Evolutionary conservation across 2,329 filamentous ascomycete genomes (phyloP).

Genomic region (Emmonsiellopsis sp.): DNA sequence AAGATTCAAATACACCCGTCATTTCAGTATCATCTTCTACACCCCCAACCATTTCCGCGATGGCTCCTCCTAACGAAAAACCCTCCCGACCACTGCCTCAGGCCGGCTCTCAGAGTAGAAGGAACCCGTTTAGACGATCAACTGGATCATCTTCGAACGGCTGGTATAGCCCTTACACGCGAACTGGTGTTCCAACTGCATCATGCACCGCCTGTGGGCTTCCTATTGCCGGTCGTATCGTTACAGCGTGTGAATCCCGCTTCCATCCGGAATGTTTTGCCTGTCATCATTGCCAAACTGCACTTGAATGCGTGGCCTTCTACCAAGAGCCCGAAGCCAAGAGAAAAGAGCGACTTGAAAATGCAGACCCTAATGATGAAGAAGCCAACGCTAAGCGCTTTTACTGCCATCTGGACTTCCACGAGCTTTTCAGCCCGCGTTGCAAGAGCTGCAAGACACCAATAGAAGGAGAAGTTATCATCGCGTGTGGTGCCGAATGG

Average conservation of each 20-base stretch:
- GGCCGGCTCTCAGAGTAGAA: constrained; percentile 10
- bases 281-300: constrained; percentile 78
- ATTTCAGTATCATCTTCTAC: constrained; percentile 10
- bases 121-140: background rate
- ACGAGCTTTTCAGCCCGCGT: constrained; percentile 83
- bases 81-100: constrained; percentile 13
- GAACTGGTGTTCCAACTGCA: constrained; percentile 51
- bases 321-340: constrained; percentile 76
- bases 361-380: constrained; percentile 52
- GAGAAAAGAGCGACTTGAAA: constrained; percentile 61
- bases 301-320: constrained; percentile 90
- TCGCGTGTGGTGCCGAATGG: constrained; percentile 92
- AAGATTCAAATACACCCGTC: constrained; percentile 13
- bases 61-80: constrained; percentile 13
- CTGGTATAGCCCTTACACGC: constrained; percentile 32
- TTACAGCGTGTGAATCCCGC: constrained; percentile 69
- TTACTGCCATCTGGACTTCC: constrained; percentile 98
- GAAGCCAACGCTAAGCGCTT: constrained; percentile 60
- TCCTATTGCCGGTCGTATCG: constrained; percentile 82
- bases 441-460: constrained; percentile 96
- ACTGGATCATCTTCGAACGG: constrained; percentile 16
- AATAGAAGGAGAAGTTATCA: constrained; percentile 88
- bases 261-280: constrained; percentile 93
- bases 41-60: constrained; percentile 21
- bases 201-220: constrained; percentile 75